A percentile compares a stretch with the other conserved stretches of the same genome.
Conservation (phyloP, 306 rosid species). For the Benincasa hispida region DNA sequence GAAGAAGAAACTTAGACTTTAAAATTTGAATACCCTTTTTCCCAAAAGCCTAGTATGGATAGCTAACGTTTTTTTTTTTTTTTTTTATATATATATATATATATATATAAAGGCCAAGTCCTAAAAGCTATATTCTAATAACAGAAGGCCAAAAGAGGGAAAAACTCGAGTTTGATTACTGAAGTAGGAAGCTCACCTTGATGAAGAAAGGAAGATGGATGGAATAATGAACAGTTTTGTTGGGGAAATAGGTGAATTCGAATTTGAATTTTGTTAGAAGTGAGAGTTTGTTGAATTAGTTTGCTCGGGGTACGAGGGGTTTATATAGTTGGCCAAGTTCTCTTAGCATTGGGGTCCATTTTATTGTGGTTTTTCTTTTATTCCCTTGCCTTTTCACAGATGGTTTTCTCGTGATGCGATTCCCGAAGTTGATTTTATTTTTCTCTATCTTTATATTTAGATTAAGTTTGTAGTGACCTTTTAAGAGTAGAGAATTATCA, state of each 20-base stretch:
- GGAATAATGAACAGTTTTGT: background rate
- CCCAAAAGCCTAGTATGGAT: background rate
- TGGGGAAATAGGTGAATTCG: background rate
- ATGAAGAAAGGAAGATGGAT: background rate
- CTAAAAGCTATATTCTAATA: background rate
- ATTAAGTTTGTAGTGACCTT: background rate
- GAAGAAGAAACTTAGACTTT: background rate
- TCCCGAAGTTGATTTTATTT: slow-evolving; percentile 20
- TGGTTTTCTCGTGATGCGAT: slow-evolving; percentile 22
- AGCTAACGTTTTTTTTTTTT: background rate
- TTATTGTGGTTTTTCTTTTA: slow-evolving; percentile 26
- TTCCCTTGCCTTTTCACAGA: slow-evolving; percentile 21
- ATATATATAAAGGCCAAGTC: background rate
- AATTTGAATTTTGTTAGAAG: slow-evolving; percentile 7
- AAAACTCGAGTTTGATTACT: background rate
- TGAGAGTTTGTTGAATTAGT: slow-evolving; percentile 32
- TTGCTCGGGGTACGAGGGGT: slow-evolving; percentile 22
- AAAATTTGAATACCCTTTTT: background rate
- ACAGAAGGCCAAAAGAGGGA: background rate
- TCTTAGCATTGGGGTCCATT: slow-evolving; percentile 7
- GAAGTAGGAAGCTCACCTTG: slow-evolving; percentile 2
- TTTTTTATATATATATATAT: too few relatives aligned
- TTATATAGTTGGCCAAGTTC: slow-evolving; percentile 39
- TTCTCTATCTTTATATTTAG: background rate
- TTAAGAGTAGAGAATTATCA: background rate